phyloP scores from a whole-genome alignment of 805 yeast species.

The Saturnispora saitoi region DNA sequence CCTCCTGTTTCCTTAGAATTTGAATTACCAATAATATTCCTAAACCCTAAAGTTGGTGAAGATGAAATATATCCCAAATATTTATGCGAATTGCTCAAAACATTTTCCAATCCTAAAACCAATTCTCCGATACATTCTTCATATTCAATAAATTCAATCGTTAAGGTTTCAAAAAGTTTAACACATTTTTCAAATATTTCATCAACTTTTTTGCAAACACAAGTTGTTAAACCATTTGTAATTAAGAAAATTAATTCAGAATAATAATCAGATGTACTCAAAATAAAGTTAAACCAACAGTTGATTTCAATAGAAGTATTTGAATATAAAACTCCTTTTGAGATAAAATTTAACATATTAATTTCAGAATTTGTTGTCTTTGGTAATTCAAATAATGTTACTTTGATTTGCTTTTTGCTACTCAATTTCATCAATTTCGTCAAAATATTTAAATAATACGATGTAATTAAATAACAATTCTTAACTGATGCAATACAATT shows the following conservation, averaged over 20 bases:
- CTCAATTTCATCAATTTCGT: constrained; percentile 21
- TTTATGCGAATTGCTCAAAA: constrained; percentile 52
- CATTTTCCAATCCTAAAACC: constrained; percentile 55
- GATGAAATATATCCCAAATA: constrained; percentile 28
- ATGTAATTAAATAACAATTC: constrained; percentile 8
- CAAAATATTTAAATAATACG: constrained; percentile 21
- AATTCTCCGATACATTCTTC: constrained; percentile 38
- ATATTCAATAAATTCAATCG: constrained; percentile 11
- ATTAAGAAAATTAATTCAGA: constrained; percentile 22
- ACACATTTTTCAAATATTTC: constrained; percentile 13
- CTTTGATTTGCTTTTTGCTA: constrained; percentile 13
- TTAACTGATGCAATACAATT: constrained; percentile 1
- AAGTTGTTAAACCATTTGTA: constrained; percentile 18
- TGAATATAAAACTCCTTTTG: constrained; percentile 20
- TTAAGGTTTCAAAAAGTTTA: background rate
- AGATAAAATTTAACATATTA: constrained; percentile 20
- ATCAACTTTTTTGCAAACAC: constrained; percentile 24
- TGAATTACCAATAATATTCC: constrained; percentile 6
- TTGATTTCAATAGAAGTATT: constrained; percentile 18
- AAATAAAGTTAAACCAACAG: constrained; percentile 24
- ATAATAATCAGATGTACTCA: constrained; percentile 18
- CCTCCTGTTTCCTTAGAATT: constrained; percentile 32
- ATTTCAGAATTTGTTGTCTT: constrained; percentile 8
- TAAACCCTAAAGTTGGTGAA: constrained; percentile 3
- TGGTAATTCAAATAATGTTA: constrained; percentile 16